These are phyloP conservation scores for Helotiales sp. DNA, from an alignment of 2,329 filamentous ascomycete species.

Conservation along the genomic window DNA sequence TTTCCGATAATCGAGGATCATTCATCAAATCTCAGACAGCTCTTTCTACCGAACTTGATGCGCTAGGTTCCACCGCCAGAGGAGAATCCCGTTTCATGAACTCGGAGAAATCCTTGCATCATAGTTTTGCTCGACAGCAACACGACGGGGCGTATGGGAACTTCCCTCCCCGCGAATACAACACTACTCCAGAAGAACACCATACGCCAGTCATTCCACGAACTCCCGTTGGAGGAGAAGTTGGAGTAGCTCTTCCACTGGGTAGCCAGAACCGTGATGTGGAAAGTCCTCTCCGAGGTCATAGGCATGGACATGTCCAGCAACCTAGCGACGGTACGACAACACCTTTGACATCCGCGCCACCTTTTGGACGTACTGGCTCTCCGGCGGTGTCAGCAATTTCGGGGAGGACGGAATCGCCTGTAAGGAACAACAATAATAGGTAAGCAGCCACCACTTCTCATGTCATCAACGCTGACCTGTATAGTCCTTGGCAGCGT, in stretches of 20 bases:
- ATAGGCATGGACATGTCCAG: no score
- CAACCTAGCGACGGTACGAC: no score
- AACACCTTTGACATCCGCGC: no score
- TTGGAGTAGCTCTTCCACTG: no score
- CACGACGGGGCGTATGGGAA: not conserved
- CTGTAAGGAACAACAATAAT: not conserved
- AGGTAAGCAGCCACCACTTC: not conserved
- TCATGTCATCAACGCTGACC: not conserved
- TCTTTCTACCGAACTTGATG: constrained; percentile 85
- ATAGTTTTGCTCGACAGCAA: not conserved
- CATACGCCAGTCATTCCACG: no score
- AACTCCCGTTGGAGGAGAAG: no score
- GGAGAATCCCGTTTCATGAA: constrained; percentile 56
- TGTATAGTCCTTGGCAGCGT: not conserved
- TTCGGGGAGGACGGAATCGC: not conserved
- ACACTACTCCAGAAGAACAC: no score
- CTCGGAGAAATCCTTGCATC: not conserved
- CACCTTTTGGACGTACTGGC: no score
- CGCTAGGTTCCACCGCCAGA: constrained; percentile 82
- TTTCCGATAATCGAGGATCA: constrained; percentile 91
- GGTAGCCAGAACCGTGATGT: no score
- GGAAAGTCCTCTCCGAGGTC: no score
- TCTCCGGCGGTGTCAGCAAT: not conserved
- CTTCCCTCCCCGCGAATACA: no score
- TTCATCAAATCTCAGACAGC: constrained; percentile 96